Evolutionary conservation across 495 filamentous ascomycete genomes (phyloP).

Genomic region (Margaritispora aquatica): DNA sequence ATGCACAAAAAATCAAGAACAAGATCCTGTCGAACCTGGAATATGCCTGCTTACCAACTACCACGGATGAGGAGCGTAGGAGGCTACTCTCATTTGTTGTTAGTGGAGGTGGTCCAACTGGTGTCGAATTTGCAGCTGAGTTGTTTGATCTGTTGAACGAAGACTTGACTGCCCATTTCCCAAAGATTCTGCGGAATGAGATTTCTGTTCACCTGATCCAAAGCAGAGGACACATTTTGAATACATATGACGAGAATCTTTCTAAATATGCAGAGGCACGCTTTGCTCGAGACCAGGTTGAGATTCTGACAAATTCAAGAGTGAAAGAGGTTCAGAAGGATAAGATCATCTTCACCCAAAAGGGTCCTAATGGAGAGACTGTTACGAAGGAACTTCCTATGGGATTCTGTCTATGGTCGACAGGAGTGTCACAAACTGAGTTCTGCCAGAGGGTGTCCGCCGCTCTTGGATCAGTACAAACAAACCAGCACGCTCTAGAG

Average conservation of each 20-base stretch:
- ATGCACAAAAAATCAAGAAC: constrained; percentile 85
- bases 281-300: constrained; percentile 85
- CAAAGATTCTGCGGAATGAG: constrained; percentile 85
- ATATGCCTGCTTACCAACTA: constrained; percentile 87
- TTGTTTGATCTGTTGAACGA: constrained; percentile 95
- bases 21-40: constrained; percentile 90
- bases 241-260: constrained; percentile 95
- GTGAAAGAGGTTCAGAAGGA: constrained; percentile 84
- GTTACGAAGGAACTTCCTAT: constrained; percentile 90
- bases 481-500: constrained; percentile 86
- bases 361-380: constrained; percentile 60
- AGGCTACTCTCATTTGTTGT: constrained; percentile 91
- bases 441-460: constrained; percentile 67
- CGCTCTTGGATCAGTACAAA: constrained; percentile 67
- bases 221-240: constrained; percentile 86
- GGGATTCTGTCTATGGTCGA: constrained; percentile 97
- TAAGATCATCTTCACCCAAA: constrained; percentile 82
- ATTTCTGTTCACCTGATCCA: constrained; percentile 98
- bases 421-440: constrained; percentile 83
- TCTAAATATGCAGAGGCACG: constrained; percentile 87
- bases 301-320: constrained; percentile 83
- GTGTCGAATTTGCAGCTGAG: constrained; percentile 96
- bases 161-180: constrained; percentile 78
- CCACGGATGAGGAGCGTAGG: constrained; percentile 78
- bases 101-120: constrained; percentile 91